phyloP scores from a whole-genome alignment of 2,329 filamentous ascomycete genomes.

The Fusarium lateritium region DNA sequence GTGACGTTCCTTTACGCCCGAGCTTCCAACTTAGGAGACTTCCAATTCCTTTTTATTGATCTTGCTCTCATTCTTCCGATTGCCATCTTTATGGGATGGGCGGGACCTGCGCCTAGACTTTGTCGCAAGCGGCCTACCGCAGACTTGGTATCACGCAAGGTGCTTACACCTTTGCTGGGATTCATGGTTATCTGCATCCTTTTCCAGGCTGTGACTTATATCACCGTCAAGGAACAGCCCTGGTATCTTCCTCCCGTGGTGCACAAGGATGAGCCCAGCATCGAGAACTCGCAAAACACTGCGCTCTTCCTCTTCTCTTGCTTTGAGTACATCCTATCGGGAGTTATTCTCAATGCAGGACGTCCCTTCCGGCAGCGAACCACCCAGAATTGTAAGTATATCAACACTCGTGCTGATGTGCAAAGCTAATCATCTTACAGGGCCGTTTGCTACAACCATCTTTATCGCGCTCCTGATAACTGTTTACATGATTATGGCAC shows the following conservation, averaged over 20 bases:
- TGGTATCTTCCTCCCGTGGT: constrained; percentile 91
- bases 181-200: constrained; percentile 87
- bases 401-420: accelerated
- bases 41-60: constrained; percentile 98
- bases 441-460: constrained; percentile 88
- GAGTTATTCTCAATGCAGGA: constrained; percentile 91
- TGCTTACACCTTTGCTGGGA: constrained; percentile 88
- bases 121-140: constrained; percentile 91
- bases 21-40: constrained; percentile 95
- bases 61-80: constrained; percentile 93
- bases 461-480: constrained; percentile 76
- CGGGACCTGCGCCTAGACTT: constrained; percentile 82
- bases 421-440: constrained; percentile 58
- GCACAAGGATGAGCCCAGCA: constrained; percentile 84
- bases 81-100: constrained; percentile 99
- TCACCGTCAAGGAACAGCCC: constrained; percentile 80
- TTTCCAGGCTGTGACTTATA: constrained; percentile 81
- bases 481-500: constrained; percentile 84
- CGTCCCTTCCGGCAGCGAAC: constrained; percentile 88
- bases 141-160: constrained; percentile 91
- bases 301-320: constrained; percentile 90
- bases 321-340: constrained; percentile 94
- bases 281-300: constrained; percentile 94
- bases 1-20: constrained; percentile 97
- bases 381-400: constrained; percentile 78